Evolutionary conservation across 139 green algal genomes (phyloP).

Genomic region (Raphidocelis subcapitata): DNA sequence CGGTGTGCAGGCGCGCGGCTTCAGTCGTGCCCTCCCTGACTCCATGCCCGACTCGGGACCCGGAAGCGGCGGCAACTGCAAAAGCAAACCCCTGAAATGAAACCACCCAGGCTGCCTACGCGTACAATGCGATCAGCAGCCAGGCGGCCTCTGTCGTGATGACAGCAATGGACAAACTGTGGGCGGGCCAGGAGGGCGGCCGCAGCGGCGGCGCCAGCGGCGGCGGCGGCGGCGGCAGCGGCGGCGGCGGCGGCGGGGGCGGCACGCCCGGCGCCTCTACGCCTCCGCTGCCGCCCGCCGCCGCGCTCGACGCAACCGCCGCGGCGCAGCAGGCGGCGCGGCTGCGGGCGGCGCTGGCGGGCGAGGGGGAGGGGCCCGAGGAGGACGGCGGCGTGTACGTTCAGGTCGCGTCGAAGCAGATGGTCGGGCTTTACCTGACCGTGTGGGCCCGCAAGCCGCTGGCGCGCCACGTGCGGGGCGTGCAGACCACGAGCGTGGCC

Average conservation of each 20-base stretch:
- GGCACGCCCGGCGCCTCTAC: too few species aligned
- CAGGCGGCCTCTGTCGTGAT: constrained; percentile 11
- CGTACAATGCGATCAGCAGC: constrained; percentile 12
- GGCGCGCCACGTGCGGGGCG: constrained; percentile 54
- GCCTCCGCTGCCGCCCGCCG: too few species aligned
- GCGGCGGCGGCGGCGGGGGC: too few species aligned
- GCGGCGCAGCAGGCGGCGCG: constrained; percentile 6
- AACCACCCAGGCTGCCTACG: constrained; percentile 9
- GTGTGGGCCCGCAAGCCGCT: constrained; percentile 76
- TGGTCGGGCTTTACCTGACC: constrained; percentile 88
- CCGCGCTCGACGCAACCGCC: too few species aligned
- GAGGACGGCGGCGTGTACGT: constrained; percentile 17
- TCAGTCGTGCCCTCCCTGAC: too few species aligned
- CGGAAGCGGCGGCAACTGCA: too few species aligned
- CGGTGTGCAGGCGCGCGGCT: neutral
- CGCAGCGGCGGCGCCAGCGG: neutral
- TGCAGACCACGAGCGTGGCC: constrained; percentile 43
- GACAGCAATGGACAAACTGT: constrained; percentile 26
- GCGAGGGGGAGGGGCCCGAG: neutral
- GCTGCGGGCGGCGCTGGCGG: constrained; percentile 1
- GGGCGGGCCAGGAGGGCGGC: neutral
- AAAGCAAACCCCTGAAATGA: too few species aligned
- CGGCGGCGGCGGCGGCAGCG: too few species aligned
- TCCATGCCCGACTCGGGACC: too few species aligned
- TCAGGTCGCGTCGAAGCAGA: constrained; percentile 70